A percentile compares a stretch with the other conserved stretches of the same genome.
These are phyloP conservation scores for Lepiota venenata DNA, from an alignment of 768 basidiomycete genomes.

Conservation along the genomic window DNA sequence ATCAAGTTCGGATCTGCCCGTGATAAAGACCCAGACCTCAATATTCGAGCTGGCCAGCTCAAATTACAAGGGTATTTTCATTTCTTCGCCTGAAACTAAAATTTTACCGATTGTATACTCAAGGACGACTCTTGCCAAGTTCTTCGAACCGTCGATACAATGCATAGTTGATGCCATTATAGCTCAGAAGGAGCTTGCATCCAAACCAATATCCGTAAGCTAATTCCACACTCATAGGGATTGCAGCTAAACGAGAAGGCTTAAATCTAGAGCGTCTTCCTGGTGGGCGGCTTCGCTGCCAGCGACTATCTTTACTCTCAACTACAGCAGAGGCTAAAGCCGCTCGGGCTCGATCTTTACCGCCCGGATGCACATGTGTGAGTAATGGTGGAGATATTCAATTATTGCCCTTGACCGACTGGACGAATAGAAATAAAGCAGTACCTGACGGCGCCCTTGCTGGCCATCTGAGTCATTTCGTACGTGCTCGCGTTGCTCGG, in stretches of 20 bases:
- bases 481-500: slow-evolving; percentile 22
- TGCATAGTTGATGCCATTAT: slow-evolving; percentile 17
- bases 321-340: slow-evolving; percentile 11
- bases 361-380: slow-evolving; percentile 18
- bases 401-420: not conserved
- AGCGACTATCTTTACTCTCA: slow-evolving; percentile 21
- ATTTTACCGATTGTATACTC: no score
- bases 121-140: slow-evolving; percentile 16
- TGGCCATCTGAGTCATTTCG: slow-evolving; percentile 24
- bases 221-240: not conserved
- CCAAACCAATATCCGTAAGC: slow-evolving; percentile 16
- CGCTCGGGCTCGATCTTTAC: slow-evolving; percentile 9
- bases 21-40: slow-evolving; percentile 16
- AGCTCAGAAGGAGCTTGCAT: slow-evolving; percentile 11
- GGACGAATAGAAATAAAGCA: slow-evolving; percentile 25
- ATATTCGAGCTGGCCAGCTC: slow-evolving; percentile 19
- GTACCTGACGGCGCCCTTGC: slow-evolving; percentile 28
- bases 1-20: slow-evolving; percentile 19
- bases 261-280: slow-evolving; percentile 16
- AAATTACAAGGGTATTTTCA: slow-evolving; percentile 15
- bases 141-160: slow-evolving; percentile 20
- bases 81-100: not conserved
- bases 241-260: not conserved
- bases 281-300: slow-evolving; percentile 23
- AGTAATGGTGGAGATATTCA: not conserved